Percentiles rank a stretch among this genome's conserved stretches.
phyloP scores from a whole-genome alignment of 1,139 yeast species.

The Candida sp. region DNA sequence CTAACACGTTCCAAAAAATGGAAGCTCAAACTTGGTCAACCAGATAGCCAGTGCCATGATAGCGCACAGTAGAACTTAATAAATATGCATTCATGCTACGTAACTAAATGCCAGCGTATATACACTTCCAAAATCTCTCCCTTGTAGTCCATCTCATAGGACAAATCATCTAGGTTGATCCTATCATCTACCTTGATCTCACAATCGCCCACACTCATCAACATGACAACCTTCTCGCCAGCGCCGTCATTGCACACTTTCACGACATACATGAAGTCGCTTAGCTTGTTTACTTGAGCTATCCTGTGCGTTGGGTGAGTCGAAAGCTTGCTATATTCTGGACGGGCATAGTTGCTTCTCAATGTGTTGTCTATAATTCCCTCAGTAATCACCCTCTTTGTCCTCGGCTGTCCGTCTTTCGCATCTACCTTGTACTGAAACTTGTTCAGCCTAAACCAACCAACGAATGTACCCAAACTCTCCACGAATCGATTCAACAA shows the following conservation, averaged over 20 bases:
- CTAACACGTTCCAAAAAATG: too few relatives aligned
- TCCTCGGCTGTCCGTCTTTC: neutral
- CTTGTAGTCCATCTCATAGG: conserved; percentile 3
- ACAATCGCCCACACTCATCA: conserved; percentile 7
- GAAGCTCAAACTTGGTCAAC: neutral
- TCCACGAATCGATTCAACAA: conserved; percentile 1
- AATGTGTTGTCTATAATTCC: conserved; percentile 1
- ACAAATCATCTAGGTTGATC: conserved; percentile 7
- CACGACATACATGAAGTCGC: conserved; percentile 10
- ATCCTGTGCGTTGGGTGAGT: conserved; percentile 13
- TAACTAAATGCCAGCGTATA: conserved; percentile 14
- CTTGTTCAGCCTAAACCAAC: conserved; percentile 12
- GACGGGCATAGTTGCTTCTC: neutral
- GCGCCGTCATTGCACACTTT: conserved; percentile 3
- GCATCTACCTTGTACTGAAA: conserved; percentile 6
- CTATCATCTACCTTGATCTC: conserved; percentile 7
- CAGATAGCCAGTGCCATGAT: too few relatives aligned
- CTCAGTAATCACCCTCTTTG: neutral
- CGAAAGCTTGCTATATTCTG: conserved; percentile 8
- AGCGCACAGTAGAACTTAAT: too few relatives aligned
- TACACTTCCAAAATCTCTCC: conserved; percentile 10
- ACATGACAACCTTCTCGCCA: conserved; percentile 6
- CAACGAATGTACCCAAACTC: conserved; percentile 1
- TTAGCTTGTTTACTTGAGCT: conserved; percentile 2
- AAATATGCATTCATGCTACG: neutral